Evolutionary conservation across 805 yeast species (phyloP), one percentile per base, ranked within the genome.

Genomic region (Candida khao-thaluensis): DNA sequence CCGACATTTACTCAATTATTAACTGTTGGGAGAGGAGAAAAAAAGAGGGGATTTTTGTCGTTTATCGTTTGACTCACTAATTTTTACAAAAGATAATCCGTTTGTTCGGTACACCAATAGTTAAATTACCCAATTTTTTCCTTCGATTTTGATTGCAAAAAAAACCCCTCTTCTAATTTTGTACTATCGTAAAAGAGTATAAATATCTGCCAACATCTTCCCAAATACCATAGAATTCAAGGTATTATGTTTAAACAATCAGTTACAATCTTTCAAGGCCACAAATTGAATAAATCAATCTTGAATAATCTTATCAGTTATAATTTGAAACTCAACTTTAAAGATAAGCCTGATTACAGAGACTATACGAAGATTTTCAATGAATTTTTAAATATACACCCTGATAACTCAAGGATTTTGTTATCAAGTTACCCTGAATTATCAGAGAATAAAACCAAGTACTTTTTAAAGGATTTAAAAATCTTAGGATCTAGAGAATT

Each of bases 321-420:
- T 28, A 46, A 43, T 33, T 34, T 43, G 9, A 36, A 41, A 14
- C 30, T 46, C 3, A 28, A 24, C 12, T 33, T 36, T 12, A 37
- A 53, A 29, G 45, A 53, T 26, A 41, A 41, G 11, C 54, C 60
- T 31, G 42, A 51, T 17, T 57, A 51, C 26, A 39, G 45, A 8
- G 67, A 63, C 38, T 63, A 55, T 46, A 41, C 48, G 24, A 56
- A 51, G 28, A 59, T 62, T 15, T 50, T 50, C 24, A 46, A 52
- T 33, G 49, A 54, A 24, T 61, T 62, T 45, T 43, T 59, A 17
- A 52, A 57, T 27, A 60, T 62, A 17, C 70, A 64, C 44, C 70
- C 70, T 7, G 63, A 59, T 49, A 64, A 62, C 45, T 47, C 51
- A n/a, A 40, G 44, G 4, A 53, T 57, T 12, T 45, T 60, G 23